A percentile compares a stretch with the other conserved stretches of the same genome.
Conservation (phyloP, 306 rosid genomes). For the barrel medic (Medicago truncatula) region MtrunA17r5.0-ANR NC_053045.1:3752501-3753000, state of each 20-base stretch:
- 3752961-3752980: no score
- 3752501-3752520: not conserved
- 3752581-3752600: constrained; percentile 3
- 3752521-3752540: not conserved
- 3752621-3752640: no score
- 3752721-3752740: accelerated
- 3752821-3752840: not conserved
- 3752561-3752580: not conserved
- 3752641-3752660: not conserved
- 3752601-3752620: not conserved
- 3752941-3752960: not conserved
- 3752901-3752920: no score
- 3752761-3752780: not conserved
- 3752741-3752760: not conserved
- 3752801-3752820: not conserved
- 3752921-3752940: no score
- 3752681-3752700: not conserved
- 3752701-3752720: not conserved
- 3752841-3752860: constrained; percentile 1
- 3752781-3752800: not conserved
- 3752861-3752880: not conserved
- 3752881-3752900: not conserved
- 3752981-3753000: no score
- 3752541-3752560: not conserved
- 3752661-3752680: not conserved